Base-by-base conservation (phyloP, 257 asterid genomes). In the Solanum appendiculatum region DNA sequence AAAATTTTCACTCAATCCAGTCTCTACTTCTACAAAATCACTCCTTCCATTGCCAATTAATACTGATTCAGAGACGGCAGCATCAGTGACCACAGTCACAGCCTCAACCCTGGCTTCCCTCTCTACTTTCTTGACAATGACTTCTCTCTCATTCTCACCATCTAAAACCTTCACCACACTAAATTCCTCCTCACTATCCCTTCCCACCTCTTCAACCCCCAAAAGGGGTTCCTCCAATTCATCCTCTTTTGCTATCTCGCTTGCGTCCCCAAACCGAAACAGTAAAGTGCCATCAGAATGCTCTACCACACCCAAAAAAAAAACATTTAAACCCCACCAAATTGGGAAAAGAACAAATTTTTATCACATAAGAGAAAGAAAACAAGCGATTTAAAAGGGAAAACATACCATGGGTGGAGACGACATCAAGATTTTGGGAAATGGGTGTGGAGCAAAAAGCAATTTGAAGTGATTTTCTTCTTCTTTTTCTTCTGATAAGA, bases 191-290 rank as follows among this genome's bases (percentile, higher is more conserved):
- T 48, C 78, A 9, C 68, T 86, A 84, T 91, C 92, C 39, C 72
- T 83, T 75, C 72, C 91, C 27, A 68, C 87, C 40, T 89, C 92
- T 86, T 90, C 90, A 66, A 66, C 20, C 58, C 66, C 88, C 33
- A 60, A 64, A 34, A 82, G 37, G 63, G 95, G 16, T 48, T 93
- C 91, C 92, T 88, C 92, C 78, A 68, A 31, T 74, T 82, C 87
- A 46, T 86, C 91, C 87, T 89, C 90, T 88, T 92, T 88, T 11
- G 78, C 88, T 75, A 90, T 85, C 88, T 94, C 93, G 51, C 87
- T 89, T 3, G 94, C 95, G 72, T 95, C 94, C 89, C 97, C 98
- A 89, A 97, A 97, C 90, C 94, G 92, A 91, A 95, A 97, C 90
- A 93, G 46, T 16, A 94, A 2, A 89, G 97, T 95, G 18, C 98